Evolutionary conservation across 1,139 yeast species (phyloP), one percentile per base, ranked within the genome.

Genomic region (Candida glucosophila): DNA sequence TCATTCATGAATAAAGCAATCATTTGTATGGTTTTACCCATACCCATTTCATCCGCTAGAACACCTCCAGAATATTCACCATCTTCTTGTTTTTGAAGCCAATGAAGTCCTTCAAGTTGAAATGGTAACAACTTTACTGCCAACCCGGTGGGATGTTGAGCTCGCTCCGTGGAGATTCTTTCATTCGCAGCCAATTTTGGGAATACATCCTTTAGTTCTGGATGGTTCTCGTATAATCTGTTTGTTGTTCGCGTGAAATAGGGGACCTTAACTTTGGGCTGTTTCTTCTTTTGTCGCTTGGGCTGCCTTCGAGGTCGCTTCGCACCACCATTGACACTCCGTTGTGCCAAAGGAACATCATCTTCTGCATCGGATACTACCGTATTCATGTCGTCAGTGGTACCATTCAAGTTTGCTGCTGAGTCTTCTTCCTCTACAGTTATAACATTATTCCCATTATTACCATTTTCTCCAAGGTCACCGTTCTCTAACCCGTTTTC

Each of bases 31-130:
- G 98, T 90, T 46, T 90, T 90, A 39, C 98, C 98, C 97, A 90
- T 88, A 25, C 98, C 98, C 98, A 90, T 90, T 52, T 90, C 99
- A 56, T 90, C 99, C 3, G 98, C 98, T 25, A 90, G 58, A n/a
- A 90, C 77, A 4, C 98, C 98, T 14, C 98, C 97, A 11, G 69
- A 64, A 48, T 81, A 90, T 24, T 65, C 67, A 12, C 86, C 69
- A 17, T 73, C 73, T 48, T 90, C 98, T 53, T 90, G 97, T 28
- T 73, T 66, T 12, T 72, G 41, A 31, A 90, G 65, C 99, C 99
- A 90, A 43, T 81, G 72, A 26, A 90, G 61, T 14, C 98, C 98
- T 56, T 90, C 99, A 10, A 73, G 61, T 52, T 90, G 99, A 51
- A 92, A 90, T 0, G 97, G 97, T 22, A 90, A 58, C 22, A 90